phyloP scores from a whole-genome alignment of 164 flowering plant species.

The Warburgia ugandensis region DNA sequence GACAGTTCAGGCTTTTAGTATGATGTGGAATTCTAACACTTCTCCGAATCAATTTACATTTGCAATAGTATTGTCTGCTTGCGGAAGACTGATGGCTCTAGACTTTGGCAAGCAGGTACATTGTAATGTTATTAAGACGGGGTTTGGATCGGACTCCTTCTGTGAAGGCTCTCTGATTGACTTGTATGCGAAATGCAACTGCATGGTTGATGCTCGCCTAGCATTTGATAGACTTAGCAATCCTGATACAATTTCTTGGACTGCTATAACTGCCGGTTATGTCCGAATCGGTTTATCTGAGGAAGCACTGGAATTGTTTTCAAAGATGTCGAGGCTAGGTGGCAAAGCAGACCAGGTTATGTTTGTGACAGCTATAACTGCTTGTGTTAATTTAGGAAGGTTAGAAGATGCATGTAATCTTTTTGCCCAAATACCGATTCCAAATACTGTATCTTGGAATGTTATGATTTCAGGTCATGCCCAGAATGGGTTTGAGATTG shows the following conservation, averaged over 20 bases:
- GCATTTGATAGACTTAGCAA: conserved; percentile 44
- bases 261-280: conserved; percentile 70
- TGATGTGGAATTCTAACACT: conserved; percentile 32
- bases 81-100: conserved; percentile 35
- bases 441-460: conserved; percentile 86
- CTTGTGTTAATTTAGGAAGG: conserved; percentile 48
- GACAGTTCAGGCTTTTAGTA: conserved; percentile 31
- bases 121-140: conserved; percentile 47
- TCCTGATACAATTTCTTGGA: conserved; percentile 74
- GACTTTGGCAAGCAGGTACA: conserved; percentile 57
- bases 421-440: conserved; percentile 48
- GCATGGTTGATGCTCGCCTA: conserved; percentile 41
- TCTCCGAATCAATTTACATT: conserved; percentile 56
- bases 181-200: conserved; percentile 66
- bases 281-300: conserved; percentile 48
- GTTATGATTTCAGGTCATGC: conserved; percentile 84
- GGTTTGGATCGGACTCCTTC: conserved; percentile 42
- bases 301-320: conserved; percentile 49
- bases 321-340: conserved; percentile 40
- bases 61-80: conserved; percentile 64
- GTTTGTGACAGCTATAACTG: conserved; percentile 54
- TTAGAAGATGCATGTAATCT: conserved; percentile 47
- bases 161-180: conserved; percentile 69
- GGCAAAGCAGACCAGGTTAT: conserved; percentile 60
- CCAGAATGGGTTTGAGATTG: conserved; percentile 43